A percentile compares a stretch with the other conserved stretches of the same genome.
Evolutionary conservation across 2,329 filamentous ascomycete species (phyloP).

Genomic region (Aaosphaeria arxii): DNA sequence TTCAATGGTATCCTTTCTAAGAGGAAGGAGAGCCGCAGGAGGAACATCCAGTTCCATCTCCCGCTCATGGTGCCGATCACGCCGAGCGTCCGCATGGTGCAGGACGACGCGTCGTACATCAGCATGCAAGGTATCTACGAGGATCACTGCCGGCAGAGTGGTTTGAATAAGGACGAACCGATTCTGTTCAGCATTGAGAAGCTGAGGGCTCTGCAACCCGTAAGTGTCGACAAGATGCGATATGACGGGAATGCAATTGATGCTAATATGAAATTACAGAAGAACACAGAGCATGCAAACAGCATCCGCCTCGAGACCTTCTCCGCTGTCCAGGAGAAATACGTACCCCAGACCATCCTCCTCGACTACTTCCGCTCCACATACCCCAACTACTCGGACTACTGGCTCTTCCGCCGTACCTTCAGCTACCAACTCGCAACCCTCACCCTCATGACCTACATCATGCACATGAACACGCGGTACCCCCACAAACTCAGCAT

Average conservation of each 20-base stretch:
- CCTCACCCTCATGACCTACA: conserved; percentile 97
- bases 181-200: conserved; percentile 95
- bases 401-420: conserved; percentile 97
- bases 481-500: conserved; percentile 96
- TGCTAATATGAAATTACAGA: conserved; percentile 43
- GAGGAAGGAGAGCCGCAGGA: conserved; percentile 89
- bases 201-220: conserved; percentile 63
- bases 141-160: conserved; percentile 85
- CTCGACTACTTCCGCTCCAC: conserved; percentile 86
- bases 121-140: conserved; percentile 94
- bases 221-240: conserved; percentile 13
- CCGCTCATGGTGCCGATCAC: conserved; percentile 94
- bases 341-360: conserved; percentile 77
- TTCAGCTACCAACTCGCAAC: conserved; percentile 95
- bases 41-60: conserved; percentile 93
- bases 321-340: conserved; percentile 88
- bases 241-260: conserved; percentile 1
- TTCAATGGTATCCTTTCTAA: conserved; percentile 90
- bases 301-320: conserved; percentile 86
- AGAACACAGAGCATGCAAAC: conserved; percentile 65
- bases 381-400: conserved; percentile 87
- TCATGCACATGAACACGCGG: conserved; percentile 94
- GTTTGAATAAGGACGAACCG: conserved; percentile 91
- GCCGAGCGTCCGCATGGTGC: conserved; percentile 89
- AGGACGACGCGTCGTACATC: conserved; percentile 92